Evolutionary conservation across 1,284 basidiomycete species (phyloP), one percentile per base, ranked within the genome.

Genomic region (Pyrrhoderma lamaoense): DNA sequence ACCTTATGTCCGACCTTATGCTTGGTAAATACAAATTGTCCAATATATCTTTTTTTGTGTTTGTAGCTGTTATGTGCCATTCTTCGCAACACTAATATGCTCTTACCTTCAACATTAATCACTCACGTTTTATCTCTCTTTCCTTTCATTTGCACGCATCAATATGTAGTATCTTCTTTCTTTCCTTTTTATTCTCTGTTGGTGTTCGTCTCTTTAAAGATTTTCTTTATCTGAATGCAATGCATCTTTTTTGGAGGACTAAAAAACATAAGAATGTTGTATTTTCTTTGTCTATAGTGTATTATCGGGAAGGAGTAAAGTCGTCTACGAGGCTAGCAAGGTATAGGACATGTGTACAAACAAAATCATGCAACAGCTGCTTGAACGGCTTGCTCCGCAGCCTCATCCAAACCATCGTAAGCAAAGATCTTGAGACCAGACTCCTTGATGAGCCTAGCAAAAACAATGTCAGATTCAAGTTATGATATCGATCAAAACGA

Each of bases 351-450:
- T 9, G 45, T 47, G 40, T 44, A 45, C 49, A 38, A 21, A 25
- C 8, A 34, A 38, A 21, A 61, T 61, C 72, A 77, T 61, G 60
- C 65, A 54, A 49, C 42, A 23, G 79, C 86, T 62, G 89, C 69
- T 69, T 88, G 73, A 52, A 90, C 92, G 48, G 93, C 92, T 62
- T 85, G 81, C 65, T 85, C 76, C 25, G 92, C 92, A 52, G 93
- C 91, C 51, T 89, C 84, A 61, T 93, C 89, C 35, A 91, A 76
- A 60, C 81, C 77, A 64, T 94, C 92, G 66, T 89, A 93, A 36
- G 93, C 80, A 65, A 87, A 84, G 63, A 97, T 97, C 74, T 93
- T 91, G 62, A 99, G 73, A 47, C 92, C 92, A 42, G 92, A 95
- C 50, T 92, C 80, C 64, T 75, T 84, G 69, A 96, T 96, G 82